Percentiles rank a stretch among this genome's conserved stretches.
phyloP scores from a whole-genome alignment of 192 early-diverging fungal species.

The Neocallimastix lanati region DNA sequence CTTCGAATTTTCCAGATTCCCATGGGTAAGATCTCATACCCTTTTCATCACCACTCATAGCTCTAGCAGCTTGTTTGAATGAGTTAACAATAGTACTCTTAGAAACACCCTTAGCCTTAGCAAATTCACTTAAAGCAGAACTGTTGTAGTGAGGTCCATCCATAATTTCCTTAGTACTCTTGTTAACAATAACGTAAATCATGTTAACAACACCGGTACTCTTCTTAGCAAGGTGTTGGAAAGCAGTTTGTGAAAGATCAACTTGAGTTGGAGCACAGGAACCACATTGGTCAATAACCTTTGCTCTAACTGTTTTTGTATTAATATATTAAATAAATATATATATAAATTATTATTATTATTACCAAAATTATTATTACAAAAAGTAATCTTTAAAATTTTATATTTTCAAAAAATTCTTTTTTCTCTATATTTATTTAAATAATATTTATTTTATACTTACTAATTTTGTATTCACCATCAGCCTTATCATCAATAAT shows the following conservation, averaged over 20 bases:
- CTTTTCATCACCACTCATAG: background rate
- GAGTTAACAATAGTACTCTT: background rate
- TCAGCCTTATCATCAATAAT: background rate
- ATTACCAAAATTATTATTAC: too few species aligned
- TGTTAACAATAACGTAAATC: background rate
- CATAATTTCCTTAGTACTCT: background rate
- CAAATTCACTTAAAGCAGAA: background rate
- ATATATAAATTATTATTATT: too few species aligned
- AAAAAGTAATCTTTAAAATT: too few species aligned
- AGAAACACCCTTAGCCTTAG: background rate
- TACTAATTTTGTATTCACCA: background rate
- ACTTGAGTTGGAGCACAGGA: background rate
- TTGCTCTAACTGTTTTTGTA: background rate
- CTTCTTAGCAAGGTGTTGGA: background rate
- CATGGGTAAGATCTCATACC: background rate
- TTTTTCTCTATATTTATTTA: too few species aligned
- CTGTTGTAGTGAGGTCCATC: background rate
- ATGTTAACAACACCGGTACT: background rate
- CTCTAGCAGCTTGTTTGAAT: background rate
- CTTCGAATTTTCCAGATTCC: background rate
- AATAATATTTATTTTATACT: background rate
- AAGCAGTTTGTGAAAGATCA: background rate
- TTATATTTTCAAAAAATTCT: too few species aligned
- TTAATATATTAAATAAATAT: too few species aligned
- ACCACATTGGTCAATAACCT: background rate